Evolutionary conservation across 257 asterid species (phyloP).

Genomic region (Lycium barbarum): DNA sequence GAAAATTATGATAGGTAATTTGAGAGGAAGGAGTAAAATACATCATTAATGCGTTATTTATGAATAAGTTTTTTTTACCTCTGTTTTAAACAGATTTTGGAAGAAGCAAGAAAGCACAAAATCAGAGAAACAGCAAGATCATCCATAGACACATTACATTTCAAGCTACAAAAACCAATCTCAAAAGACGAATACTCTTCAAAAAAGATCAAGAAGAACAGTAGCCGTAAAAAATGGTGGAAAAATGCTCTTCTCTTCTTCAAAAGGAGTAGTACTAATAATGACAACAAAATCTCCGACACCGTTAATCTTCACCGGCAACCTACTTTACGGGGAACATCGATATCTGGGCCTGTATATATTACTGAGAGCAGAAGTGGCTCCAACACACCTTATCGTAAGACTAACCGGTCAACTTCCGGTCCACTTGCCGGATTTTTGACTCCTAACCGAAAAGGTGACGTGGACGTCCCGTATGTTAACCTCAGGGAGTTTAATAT

Average conservation of each 20-base stretch:
- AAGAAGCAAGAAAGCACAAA: constrained; percentile 70
- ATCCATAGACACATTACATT: constrained; percentile 35
- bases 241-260: constrained; percentile 66
- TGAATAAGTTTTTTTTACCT: constrained; percentile 10
- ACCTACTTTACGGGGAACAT: constrained; percentile 38
- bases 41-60: background rate
- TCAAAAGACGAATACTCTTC: constrained; percentile 50
- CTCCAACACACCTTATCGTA: constrained; percentile 61
- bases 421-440: constrained; percentile 39
- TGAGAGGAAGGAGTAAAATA: background rate
- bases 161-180: constrained; percentile 50
- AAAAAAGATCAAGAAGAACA: constrained; percentile 67
- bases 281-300: background rate
- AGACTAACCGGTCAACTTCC: constrained; percentile 49
- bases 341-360: constrained; percentile 74
- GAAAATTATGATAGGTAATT: too few relatives aligned
- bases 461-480: constrained; percentile 61
- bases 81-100: constrained; percentile 53
- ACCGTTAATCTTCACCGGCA: background rate
- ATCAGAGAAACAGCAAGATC: constrained; percentile 38
- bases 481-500: constrained; percentile 71
- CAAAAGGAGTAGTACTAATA: constrained; percentile 34
- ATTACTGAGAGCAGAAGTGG: constrained; percentile 78
- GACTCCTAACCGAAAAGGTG: constrained; percentile 48
- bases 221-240: constrained; percentile 78